Conservation (phyloP, 768 basidiomycete species). For the Leccinum truebloodii region DNA sequence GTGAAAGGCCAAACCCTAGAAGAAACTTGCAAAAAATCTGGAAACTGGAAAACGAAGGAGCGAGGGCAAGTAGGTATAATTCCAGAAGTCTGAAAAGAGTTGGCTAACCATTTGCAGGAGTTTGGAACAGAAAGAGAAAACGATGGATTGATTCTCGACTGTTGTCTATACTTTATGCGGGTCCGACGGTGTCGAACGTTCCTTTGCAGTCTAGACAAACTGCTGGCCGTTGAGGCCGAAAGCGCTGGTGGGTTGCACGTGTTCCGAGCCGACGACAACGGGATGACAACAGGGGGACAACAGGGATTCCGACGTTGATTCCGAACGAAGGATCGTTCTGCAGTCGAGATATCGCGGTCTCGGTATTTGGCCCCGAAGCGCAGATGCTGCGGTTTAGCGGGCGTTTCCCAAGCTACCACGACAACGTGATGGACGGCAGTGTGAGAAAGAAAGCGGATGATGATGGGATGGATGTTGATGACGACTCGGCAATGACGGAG, state of each 20-base stretch:
- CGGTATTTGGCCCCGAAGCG: conserved; percentile 44
- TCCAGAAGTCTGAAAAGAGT: not conserved
- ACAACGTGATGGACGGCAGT: conserved; percentile 28
- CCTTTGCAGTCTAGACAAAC: conserved; percentile 69
- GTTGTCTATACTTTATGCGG: conserved; percentile 59
- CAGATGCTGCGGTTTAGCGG: conserved; percentile 42
- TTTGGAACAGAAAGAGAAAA: conserved; percentile 46
- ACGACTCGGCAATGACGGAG: conserved; percentile 40
- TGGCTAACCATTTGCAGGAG: conserved; percentile 17
- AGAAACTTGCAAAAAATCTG: conserved; percentile 60
- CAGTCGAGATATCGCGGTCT: conserved; percentile 54
- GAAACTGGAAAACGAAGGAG: conserved; percentile 59
- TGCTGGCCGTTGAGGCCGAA: conserved; percentile 56
- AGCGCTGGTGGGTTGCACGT: conserved; percentile 40
- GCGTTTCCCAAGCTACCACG: conserved; percentile 38
- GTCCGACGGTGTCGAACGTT: conserved; percentile 48
- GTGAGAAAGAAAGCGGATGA: conserved; percentile 33
- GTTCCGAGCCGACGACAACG: not conserved
- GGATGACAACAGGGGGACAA: conserved; percentile 15
- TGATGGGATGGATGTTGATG: conserved; percentile 65
- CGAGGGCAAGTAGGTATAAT: conserved; percentile 40
- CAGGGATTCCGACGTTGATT: conserved; percentile 28
- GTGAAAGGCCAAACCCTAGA: conserved; percentile 63
- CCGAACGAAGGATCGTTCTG: conserved; percentile 39
- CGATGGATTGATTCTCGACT: conserved; percentile 75